phyloP scores from a whole-genome alignment of 495 filamentous ascomycete genomes.

The Penicillium tannophilum region DNA sequence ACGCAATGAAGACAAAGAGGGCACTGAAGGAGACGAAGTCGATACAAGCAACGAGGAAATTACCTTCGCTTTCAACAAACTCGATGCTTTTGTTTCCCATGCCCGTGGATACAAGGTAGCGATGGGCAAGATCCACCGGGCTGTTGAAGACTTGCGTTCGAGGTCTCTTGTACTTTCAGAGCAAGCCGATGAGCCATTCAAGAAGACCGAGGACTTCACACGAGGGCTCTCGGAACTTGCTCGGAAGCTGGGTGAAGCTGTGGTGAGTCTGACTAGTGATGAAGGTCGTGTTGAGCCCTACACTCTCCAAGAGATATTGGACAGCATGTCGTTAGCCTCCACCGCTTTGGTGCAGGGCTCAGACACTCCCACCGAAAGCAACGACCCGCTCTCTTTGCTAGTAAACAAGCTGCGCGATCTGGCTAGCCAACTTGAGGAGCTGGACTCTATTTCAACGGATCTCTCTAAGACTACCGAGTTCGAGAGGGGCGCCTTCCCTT shows the following conservation, averaged over 20 bases:
- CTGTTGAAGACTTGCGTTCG: constrained; percentile 75
- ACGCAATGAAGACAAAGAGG: not conserved
- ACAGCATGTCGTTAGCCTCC: constrained; percentile 60
- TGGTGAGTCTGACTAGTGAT: constrained; percentile 67
- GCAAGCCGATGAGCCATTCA: constrained; percentile 55
- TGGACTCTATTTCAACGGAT: constrained; percentile 72
- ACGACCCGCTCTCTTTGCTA: constrained; percentile 69
- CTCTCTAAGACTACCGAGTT: constrained; percentile 83
- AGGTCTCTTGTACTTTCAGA: constrained; percentile 74
- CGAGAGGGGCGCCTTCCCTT: constrained; percentile 72
- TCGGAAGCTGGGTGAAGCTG: constrained; percentile 64
- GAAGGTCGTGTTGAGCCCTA: constrained; percentile 72
- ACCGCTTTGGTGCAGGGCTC: constrained; percentile 29
- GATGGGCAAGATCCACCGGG: constrained; percentile 73
- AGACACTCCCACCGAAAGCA: constrained; percentile 44
- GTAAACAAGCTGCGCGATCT: constrained; percentile 64
- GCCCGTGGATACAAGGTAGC: constrained; percentile 84
- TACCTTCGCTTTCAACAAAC: constrained; percentile 67
- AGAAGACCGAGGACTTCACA: constrained; percentile 62
- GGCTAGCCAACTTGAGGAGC: constrained; percentile 67
- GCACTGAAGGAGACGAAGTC: not conserved
- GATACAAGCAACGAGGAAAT: constrained; percentile 53
- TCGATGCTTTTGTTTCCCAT: constrained; percentile 71
- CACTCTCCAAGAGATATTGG: constrained; percentile 65
- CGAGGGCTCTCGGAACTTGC: constrained; percentile 68